Conservation (phyloP, 352 stramenopile genomes). For the Globisporangium uncinulatum region DNA sequence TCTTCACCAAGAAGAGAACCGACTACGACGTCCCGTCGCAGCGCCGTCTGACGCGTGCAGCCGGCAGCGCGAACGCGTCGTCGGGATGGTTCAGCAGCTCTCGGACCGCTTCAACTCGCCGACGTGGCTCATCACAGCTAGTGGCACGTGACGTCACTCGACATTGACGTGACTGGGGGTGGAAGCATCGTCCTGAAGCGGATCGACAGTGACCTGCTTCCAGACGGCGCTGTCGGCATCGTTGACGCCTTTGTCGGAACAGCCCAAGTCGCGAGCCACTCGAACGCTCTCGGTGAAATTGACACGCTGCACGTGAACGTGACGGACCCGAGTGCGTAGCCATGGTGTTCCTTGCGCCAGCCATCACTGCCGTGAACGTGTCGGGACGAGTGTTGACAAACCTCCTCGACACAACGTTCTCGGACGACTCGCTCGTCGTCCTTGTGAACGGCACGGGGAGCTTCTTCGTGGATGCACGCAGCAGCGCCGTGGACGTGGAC, state of each 20-base stretch:
- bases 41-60: background rate
- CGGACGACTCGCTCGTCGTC: background rate
- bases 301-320: background rate
- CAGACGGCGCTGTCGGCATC: background rate
- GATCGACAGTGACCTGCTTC: constrained; percentile 7
- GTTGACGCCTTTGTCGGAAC: background rate
- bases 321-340: background rate
- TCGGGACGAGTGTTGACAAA: background rate
- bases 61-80: background rate
- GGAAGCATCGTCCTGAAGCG: background rate
- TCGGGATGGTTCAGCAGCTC: background rate
- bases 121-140: background rate
- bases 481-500: constrained; percentile 6
- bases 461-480: constrained; percentile 2
- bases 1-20: constrained; percentile 4
- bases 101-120: background rate
- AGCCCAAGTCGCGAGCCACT: background rate
- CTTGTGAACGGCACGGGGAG: constrained; percentile 5
- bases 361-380: background rate
- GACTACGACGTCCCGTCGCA: constrained; percentile 1
- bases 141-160: background rate
- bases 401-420: background rate
- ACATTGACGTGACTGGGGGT: background rate
- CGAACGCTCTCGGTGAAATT: background rate
- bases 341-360: background rate